Conservation (phyloP, 208 protist species). For the Leishmania martiniquensis region DNA sequence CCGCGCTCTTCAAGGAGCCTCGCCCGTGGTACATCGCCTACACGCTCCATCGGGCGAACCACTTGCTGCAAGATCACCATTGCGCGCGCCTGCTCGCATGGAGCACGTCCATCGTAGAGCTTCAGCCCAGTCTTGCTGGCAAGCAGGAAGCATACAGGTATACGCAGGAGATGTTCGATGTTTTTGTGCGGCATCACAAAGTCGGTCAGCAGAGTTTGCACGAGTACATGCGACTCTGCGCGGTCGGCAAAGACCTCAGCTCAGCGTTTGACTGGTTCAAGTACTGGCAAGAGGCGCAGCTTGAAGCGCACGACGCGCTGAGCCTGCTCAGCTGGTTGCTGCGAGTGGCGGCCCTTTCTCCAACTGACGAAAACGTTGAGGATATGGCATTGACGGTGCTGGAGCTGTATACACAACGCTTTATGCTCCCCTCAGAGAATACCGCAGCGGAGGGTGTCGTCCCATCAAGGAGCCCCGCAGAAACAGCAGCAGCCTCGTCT, state of each 20-base stretch:
- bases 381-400: constrained; percentile 83
- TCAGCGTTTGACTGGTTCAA: constrained; percentile 86
- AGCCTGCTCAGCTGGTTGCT: constrained; percentile 72
- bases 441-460: constrained; percentile 5
- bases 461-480: background rate
- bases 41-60: constrained; percentile 64
- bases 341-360: constrained; percentile 50
- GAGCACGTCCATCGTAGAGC: constrained; percentile 69
- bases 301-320: constrained; percentile 26
- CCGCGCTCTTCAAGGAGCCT: constrained; percentile 71
- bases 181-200: constrained; percentile 79
- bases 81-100: constrained; percentile 78
- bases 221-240: constrained; percentile 86
- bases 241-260: constrained; percentile 74
- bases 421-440: constrained; percentile 13
- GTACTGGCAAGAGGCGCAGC: constrained; percentile 73
- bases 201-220: constrained; percentile 54
- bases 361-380: constrained; percentile 73
- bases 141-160: constrained; percentile 82
- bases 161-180: constrained; percentile 75
- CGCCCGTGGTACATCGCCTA: constrained; percentile 85
- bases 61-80: constrained; percentile 83
- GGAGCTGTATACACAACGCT: constrained; percentile 59
- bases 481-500: background rate
- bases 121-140: constrained; percentile 32